Conservation (phyloP, 192 early-diverging fungal species). For the Podila epicladia region DNA sequence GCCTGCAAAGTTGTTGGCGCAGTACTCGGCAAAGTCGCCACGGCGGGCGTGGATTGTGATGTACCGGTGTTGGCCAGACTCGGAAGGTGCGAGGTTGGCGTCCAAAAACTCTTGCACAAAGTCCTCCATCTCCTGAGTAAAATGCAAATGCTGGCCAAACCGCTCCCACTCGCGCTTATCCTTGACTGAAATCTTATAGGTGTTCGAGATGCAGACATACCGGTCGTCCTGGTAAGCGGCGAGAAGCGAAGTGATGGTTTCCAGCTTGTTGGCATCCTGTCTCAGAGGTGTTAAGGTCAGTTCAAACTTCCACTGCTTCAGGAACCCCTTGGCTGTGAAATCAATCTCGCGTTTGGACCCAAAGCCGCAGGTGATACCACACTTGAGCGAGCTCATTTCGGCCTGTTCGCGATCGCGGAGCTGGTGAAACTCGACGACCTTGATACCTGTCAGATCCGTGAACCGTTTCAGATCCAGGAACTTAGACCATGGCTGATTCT, state of each 20-base stretch:
- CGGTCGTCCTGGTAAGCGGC: conserved; percentile 9
- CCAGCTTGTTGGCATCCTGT: conserved; percentile 19
- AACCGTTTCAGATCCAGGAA: conserved; percentile 38
- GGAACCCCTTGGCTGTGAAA: conserved; percentile 47
- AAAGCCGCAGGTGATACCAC: conserved; percentile 47
- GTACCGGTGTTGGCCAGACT: conserved; percentile 25
- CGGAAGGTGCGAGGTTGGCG: conserved; percentile 17
- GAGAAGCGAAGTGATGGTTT: conserved; percentile 15
- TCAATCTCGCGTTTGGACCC: conserved; percentile 42
- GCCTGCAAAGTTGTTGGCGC: conserved; percentile 24
- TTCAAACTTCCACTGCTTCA: conserved; percentile 45
- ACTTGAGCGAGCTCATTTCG: conserved; percentile 33
- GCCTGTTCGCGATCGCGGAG: conserved; percentile 20
- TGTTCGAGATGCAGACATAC: conserved; percentile 46
- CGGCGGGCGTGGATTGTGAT: conserved; percentile 40
- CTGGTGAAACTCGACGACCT: conserved; percentile 40
- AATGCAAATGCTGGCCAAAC: conserved; percentile 40
- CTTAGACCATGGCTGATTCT: conserved; percentile 48
- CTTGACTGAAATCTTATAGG: conserved; percentile 47
- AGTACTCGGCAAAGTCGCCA: conserved; percentile 38
- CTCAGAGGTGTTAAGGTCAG: conserved; percentile 8
- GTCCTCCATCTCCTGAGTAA: conserved; percentile 33
- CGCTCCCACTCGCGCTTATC: conserved; percentile 49
- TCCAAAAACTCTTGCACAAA: conserved; percentile 32
- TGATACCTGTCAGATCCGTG: conserved; percentile 18